Evolutionary conservation across 768 basidiomycete species (phyloP).

Genomic region (Mycena rebaudengoi): DNA sequence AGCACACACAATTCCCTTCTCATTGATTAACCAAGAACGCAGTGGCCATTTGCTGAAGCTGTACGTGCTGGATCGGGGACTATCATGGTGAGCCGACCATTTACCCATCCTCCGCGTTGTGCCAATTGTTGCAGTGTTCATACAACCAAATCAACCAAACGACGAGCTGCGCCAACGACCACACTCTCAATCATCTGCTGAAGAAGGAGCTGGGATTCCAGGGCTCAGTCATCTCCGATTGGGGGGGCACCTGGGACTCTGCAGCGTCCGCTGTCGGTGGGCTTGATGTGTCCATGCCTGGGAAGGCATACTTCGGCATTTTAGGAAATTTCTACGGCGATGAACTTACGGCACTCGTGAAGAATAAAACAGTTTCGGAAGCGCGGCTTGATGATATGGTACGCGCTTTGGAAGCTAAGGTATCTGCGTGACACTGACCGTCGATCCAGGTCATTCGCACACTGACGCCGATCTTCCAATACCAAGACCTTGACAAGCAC

Average conservation of each 20-base stretch:
- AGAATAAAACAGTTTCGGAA: constrained; percentile 12
- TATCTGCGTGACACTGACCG: background rate
- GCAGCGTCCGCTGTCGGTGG: constrained; percentile 2
- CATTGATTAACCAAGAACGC: background rate
- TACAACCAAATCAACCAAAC: constrained; percentile 12
- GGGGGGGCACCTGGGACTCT: constrained; percentile 14
- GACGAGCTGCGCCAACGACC: constrained; percentile 1
- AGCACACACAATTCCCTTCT: no score
- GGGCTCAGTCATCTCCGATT: constrained; percentile 9
- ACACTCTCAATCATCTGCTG: constrained; percentile 2
- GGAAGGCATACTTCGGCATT: constrained; percentile 1
- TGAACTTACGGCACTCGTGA: constrained; percentile 6
- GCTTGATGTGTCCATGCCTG: constrained; percentile 16
- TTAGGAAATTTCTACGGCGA: constrained; percentile 14
- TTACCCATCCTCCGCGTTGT: no score
- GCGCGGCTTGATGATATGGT: constrained; percentile 15
- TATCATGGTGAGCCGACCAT: constrained; percentile 10
- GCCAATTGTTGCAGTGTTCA: background rate
- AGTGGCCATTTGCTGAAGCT: constrained; percentile 18
- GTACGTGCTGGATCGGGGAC: constrained; percentile 6
- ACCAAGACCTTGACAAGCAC: constrained; percentile 13
- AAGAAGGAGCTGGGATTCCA: constrained; percentile 14
- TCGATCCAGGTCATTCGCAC: constrained; percentile 1
- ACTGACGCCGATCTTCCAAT: constrained; percentile 11
- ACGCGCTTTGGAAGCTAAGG: background rate